Evolutionary conservation across 148 eudicot species (phyloP).

Genomic region (Nepenthes gracilis): DNA sequence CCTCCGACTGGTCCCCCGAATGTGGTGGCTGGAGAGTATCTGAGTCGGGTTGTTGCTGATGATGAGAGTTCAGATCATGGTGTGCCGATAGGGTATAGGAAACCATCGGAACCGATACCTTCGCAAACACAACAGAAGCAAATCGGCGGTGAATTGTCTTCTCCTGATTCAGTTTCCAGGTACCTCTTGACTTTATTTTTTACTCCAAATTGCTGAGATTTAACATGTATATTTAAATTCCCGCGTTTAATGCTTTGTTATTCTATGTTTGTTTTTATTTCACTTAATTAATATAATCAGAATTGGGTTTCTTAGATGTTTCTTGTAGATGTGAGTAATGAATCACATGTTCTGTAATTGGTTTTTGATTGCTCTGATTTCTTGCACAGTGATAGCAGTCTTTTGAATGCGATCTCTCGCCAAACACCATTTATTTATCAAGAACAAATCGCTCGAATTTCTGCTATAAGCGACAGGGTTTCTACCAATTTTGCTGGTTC

Average conservation of each 20-base stretch:
- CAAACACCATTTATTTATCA: constrained; percentile 52
- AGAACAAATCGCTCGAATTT: constrained; percentile 35
- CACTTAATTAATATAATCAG: too few species aligned
- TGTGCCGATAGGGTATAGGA: constrained; percentile 25
- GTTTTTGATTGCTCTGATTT: constrained; percentile 2
- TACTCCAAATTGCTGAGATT: not conserved
- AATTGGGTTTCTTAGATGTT: too few species aligned
- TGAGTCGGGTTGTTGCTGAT: constrained; percentile 31
- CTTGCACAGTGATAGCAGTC: constrained; percentile 55
- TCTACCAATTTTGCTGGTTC: constrained; percentile 22
- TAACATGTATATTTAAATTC: not conserved
- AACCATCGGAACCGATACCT: constrained; percentile 13
- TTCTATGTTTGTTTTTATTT: too few species aligned
- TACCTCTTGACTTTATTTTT: constrained; percentile 6
- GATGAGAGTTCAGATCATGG: constrained; percentile 73
- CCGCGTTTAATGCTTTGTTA: not conserved
- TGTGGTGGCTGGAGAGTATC: constrained; percentile 22
- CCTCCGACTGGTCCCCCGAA: constrained; percentile 14
- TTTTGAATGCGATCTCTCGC: constrained; percentile 42
- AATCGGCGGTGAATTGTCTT: constrained; percentile 36
- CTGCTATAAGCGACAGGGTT: constrained; percentile 27
- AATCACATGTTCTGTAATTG: not conserved
- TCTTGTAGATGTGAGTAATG: too few species aligned
- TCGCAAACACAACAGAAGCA: constrained; percentile 28
- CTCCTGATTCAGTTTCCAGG: constrained; percentile 90